Evolutionary conservation across 2,329 filamentous ascomycete genomes (phyloP).

Genomic region (Venturia effusa): DNA sequence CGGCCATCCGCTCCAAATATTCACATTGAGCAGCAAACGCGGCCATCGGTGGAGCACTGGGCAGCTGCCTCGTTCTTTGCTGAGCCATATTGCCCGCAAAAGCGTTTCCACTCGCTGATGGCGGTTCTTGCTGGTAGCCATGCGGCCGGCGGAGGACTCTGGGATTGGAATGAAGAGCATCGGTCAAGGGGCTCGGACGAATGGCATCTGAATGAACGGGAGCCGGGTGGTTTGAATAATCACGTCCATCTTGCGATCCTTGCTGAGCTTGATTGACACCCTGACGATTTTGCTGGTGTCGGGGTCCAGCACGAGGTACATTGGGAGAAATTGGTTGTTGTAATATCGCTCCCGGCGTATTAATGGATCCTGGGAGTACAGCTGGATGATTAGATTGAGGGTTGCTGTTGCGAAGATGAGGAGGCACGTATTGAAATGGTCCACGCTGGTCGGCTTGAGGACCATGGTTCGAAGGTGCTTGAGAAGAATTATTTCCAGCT

Average conservation of each 20-base stretch:
- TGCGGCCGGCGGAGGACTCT: neutral
- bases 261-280: neutral
- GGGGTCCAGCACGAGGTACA: neutral
- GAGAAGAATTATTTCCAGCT: conserved; percentile 12
- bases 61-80: neutral
- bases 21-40: conserved; percentile 20
- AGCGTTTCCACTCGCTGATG: neutral
- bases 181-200: neutral
- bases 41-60: conserved; percentile 11
- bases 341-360: neutral
- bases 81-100: neutral
- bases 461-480: neutral
- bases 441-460: neutral
- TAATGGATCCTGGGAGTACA: neutral
- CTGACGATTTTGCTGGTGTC: neutral
- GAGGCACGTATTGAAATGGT: neutral
- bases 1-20: conserved; percentile 33
- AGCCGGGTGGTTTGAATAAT: neutral
- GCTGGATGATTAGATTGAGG: neutral
- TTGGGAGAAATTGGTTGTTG: neutral
- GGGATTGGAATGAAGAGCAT: neutral
- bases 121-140: neutral
- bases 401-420: conserved; percentile 3
- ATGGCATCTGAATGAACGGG: neutral
- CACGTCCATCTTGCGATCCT: neutral